phyloP scores from a whole-genome alignment of 2,329 filamentous ascomycete species.

The Elsinoe perseae region DNA sequence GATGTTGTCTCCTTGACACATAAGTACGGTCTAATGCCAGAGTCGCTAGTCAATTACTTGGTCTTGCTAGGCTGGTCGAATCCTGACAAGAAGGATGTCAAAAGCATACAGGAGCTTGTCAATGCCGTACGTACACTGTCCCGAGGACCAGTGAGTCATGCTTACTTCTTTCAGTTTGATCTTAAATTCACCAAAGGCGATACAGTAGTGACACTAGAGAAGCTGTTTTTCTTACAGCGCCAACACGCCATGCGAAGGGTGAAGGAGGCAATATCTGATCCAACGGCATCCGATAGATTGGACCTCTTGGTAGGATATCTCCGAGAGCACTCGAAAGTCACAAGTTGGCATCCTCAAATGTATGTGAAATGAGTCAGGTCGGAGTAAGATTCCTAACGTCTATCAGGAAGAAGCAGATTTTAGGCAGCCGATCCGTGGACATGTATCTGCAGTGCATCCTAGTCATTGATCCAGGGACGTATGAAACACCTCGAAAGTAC shows the following conservation, averaged over 20 bases:
- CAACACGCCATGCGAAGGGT: slow-evolving; percentile 53
- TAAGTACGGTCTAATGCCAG: slow-evolving; percentile 52
- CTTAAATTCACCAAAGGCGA: slow-evolving; percentile 88
- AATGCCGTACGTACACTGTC: slow-evolving; percentile 47
- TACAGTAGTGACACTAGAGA: slow-evolving; percentile 70
- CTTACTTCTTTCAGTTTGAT: slow-evolving; percentile 51
- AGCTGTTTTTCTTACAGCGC: slow-evolving; percentile 72
- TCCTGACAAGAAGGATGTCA: slow-evolving; percentile 57
- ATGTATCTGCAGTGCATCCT: slow-evolving; percentile 47
- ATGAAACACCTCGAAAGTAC: slow-evolving; percentile 49
- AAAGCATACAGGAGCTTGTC: slow-evolving; percentile 63
- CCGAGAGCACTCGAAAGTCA: slow-evolving; percentile 20
- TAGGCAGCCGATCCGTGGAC: slow-evolving; percentile 28
- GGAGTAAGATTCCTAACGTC: neutral
- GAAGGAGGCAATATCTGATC: slow-evolving; percentile 36
- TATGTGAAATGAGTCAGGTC: slow-evolving; percentile 19
- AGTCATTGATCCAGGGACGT: slow-evolving; percentile 49
- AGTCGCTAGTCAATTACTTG: slow-evolving; percentile 70
- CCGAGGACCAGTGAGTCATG: neutral
- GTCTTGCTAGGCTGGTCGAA: slow-evolving; percentile 80
- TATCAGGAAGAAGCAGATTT: neutral
- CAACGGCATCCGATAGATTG: slow-evolving; percentile 34
- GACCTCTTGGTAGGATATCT: slow-evolving; percentile 26
- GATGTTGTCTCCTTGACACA: slow-evolving; percentile 53
- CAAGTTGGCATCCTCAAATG: slow-evolving; percentile 21